Percentiles rank a stretch among this genome's conserved stretches.
Conservation (phyloP, 495 filamentous ascomycete species). For the Aspergillus heteromorphus region DNA sequence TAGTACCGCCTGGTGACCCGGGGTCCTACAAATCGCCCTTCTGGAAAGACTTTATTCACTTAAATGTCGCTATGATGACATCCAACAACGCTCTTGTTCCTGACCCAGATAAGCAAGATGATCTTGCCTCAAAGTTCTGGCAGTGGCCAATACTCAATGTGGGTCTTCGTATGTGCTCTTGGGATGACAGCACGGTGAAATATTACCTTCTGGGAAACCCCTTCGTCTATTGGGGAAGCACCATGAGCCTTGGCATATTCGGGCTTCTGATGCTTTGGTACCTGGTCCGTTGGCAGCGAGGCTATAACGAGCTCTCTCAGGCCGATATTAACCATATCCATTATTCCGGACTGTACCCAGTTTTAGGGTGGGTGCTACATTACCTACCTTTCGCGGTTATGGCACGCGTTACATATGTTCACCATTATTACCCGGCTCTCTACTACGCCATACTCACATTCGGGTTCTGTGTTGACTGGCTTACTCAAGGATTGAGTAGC, state of each 20-base stretch:
- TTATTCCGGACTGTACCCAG: constrained; percentile 86
- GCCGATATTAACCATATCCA: constrained; percentile 86
- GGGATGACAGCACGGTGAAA: constrained; percentile 93
- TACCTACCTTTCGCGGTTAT: constrained; percentile 95
- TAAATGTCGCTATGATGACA: constrained; percentile 99
- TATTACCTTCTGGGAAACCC: constrained; percentile 99
- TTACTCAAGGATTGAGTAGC: constrained; percentile 57
- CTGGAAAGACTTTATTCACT: constrained; percentile 89
- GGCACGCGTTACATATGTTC: constrained; percentile 97
- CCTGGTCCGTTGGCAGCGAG: constrained; percentile 90
- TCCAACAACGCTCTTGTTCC: constrained; percentile 98
- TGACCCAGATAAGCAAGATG: constrained; percentile 98
- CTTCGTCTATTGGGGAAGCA: constrained; percentile 91
- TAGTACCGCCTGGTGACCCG: constrained; percentile 86
- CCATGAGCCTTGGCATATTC: constrained; percentile 68
- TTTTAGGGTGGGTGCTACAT: constrained; percentile 92
- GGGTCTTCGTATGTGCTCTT: constrained; percentile 95
- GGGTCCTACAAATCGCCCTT: constrained; percentile 96
- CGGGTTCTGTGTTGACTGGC: constrained; percentile 86
- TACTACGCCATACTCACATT: constrained; percentile 91
- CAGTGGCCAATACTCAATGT: constrained; percentile 97
- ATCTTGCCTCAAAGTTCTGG: constrained; percentile 95
- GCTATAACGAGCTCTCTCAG: constrained; percentile 76
- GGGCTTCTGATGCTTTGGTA: constrained; percentile 74
- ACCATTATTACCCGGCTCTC: constrained; percentile 98